Base-by-base conservation (phyloP, 192 early-diverging fungal genomes). In the Mortierella antarctica region DNA sequence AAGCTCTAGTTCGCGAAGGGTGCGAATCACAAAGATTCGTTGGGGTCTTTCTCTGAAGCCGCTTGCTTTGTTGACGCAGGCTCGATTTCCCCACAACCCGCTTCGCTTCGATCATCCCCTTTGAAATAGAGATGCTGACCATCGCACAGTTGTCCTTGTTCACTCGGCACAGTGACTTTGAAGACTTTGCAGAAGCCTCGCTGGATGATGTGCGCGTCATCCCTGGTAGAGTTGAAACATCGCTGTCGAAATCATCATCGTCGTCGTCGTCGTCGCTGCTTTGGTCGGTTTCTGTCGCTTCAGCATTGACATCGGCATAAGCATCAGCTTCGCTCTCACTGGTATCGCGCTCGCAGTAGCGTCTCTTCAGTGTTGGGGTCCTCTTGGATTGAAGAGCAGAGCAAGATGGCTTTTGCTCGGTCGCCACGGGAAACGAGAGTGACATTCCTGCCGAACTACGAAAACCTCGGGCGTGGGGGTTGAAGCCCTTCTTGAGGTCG, bases 401-500 rank as follows among this genome's bases (percentile, higher is more conserved):
- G 45, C 20, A 20, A 51, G 21, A 1, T n/a, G 39, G 46, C 48
- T 21, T 1, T 42, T 47, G n/a, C 39, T 7, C 20, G 9, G 57
- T 39, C 40, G 57, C 10, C 61, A 5, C 47, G 6, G 53, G 40
- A 42, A 41, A n/a, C 14, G 15, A 21, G 48, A 42, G 49, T n/a
- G 53, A 20, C 4, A 20, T 50, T 23, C 53, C 53, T 12, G 45
- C 55, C 4, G 51, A 58, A 15, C 58, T 50, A 60, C 88, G 86
- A 47, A 89, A 89, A 0, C 85, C 89, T 73, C 88, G 89, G n/a
- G 89, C 89, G 51, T 90, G 89, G 12, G 89, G 89, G 47, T 90
- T 90, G 51, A 73, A 65, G 55, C 74, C 75, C 66, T 90, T 90
- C 65, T 91, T 91, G 10, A 91, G 54, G 20, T 59, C 66, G 54